Conservation (phyloP, 2,329 filamentous ascomycete species). For the Orbilia ellipsospora region DNA sequence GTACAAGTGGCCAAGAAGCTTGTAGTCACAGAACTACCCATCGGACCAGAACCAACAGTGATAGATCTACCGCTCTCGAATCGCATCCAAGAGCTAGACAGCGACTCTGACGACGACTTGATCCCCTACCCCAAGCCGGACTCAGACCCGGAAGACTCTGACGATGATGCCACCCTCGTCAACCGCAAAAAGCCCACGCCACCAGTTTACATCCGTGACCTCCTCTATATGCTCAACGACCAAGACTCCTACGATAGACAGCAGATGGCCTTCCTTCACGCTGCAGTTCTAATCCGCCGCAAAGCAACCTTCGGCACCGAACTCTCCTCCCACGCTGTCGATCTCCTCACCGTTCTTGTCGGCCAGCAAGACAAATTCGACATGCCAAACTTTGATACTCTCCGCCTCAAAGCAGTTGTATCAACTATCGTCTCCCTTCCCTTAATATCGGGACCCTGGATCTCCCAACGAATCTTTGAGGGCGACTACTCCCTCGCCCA, state of each 20-base stretch:
- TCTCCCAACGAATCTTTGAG: conserved; percentile 85
- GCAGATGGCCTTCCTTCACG: conserved; percentile 79
- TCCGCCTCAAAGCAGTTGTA: conserved; percentile 82
- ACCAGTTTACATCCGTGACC: conserved; percentile 89
- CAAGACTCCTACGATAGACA: conserved; percentile 87
- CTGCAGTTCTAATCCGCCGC: conserved; percentile 82
- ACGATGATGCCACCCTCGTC: conserved; percentile 89
- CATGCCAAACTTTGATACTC: conserved; percentile 78
- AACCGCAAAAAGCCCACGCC: conserved; percentile 82
- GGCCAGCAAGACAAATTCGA: conserved; percentile 88
- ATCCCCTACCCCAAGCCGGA: conserved; percentile 84
- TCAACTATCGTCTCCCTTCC: conserved; percentile 82
- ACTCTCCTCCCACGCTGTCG: conserved; percentile 82
- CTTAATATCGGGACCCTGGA: conserved; percentile 81
- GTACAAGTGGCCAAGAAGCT: conserved; percentile 59
- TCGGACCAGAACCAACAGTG: not conserved
- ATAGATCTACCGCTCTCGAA: conserved; percentile 64
- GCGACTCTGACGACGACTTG: conserved; percentile 73
- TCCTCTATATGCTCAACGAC: conserved; percentile 81
- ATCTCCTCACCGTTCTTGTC: conserved; percentile 79
- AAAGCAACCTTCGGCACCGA: conserved; percentile 91
- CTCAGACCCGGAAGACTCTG: conserved; percentile 88
- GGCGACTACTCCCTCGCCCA: conserved; percentile 91
- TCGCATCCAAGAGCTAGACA: conserved; percentile 73
- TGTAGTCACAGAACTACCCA: conserved; percentile 61